These are phyloP conservation scores for Melaleuca quinquenervia DNA, from an alignment of 345 rosid genomes.

Conservation along the genomic window DNA sequence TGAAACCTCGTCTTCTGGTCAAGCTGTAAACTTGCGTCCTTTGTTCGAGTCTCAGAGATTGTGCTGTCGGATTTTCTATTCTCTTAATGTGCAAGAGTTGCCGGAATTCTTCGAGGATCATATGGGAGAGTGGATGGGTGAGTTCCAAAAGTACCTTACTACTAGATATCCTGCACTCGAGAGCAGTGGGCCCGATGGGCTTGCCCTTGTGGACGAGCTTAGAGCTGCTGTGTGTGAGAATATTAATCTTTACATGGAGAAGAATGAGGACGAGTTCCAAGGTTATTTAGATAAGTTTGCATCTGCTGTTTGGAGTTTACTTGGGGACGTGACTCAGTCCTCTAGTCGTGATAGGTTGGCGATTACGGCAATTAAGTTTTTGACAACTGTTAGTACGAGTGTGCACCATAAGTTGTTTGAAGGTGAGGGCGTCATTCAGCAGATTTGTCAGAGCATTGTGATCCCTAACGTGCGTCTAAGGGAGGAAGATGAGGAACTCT, in stretches of 20 bases:
- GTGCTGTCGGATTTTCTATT: conserved; percentile 82
- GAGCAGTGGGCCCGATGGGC: conserved; percentile 32
- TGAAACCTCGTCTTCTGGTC: conserved; percentile 32
- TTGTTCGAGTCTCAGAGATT: conserved; percentile 78
- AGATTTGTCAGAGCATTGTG: conserved; percentile 86
- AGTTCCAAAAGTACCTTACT: conserved; percentile 67
- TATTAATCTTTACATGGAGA: conserved; percentile 91
- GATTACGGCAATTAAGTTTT: conserved; percentile 84
- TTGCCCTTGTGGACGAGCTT: conserved; percentile 53
- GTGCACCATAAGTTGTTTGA: conserved; percentile 87
- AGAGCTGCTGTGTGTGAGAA: conserved; percentile 89
- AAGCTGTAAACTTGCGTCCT: conserved; percentile 37
- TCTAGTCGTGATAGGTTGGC: conserved; percentile 72
- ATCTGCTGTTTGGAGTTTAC: conserved; percentile 80
- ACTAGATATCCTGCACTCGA: conserved; percentile 53
- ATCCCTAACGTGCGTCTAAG: conserved; percentile 88
- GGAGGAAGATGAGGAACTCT: conserved; percentile 94
- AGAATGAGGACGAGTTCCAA: conserved; percentile 87
- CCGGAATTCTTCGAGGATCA: conserved; percentile 97
- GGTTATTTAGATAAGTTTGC: conserved; percentile 63
- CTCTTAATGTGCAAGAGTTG: conserved; percentile 80
- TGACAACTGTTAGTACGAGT: conserved; percentile 89
- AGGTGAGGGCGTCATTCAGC: conserved; percentile 59
- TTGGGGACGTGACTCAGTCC: conserved; percentile 58
- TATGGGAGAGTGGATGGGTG: conserved; percentile 89